Evolutionary conservation across 768 basidiomycete species (phyloP), one percentile per base, ranked within the genome.

Genomic region (Sarcodon aspratus): DNA sequence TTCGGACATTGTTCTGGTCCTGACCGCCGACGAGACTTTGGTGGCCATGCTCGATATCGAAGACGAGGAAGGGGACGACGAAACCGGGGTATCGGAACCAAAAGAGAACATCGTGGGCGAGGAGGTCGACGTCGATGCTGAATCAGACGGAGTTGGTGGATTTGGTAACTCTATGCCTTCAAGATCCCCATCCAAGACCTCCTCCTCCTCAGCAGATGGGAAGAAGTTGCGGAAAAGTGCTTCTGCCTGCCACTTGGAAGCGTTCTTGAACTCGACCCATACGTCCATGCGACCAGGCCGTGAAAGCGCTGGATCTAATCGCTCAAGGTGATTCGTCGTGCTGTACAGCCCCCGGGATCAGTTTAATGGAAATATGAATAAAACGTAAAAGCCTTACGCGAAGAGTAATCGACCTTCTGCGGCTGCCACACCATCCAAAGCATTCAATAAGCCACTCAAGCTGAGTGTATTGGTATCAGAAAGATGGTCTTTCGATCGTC

Each of bases 281-380:
- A 95, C 86, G 58, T 94, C 92, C 85, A 89, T 87, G 31, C 86
- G 83, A 13, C 92, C 92, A 6, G 92, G 89, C 47, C 92, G 82
- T n/a, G 82, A 86, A 9, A 95, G 77, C 0, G 92, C 92, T 4
- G 90, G 87, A 56, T 95, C 92, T 1, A 95, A 75, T 33, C 84
- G 78, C 57, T 93, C 88, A n/a, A 92, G 70, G 59, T 94, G 91
- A 63, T 94, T 94, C 9, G 88, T 91, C 13, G 88, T 91, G 0
- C 87, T 89, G 55, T 11, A 37, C 13, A 12, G 17, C 43, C 10
- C 17, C 50, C 32, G 55, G 40, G 9, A 49, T 48, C 35, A 48
- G 18, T 49, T 12, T 13, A 51, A 13, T 43, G 33, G 9, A 31
- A 13, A 11, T 32, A 18, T 43, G 27, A 4, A 48, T 33, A 47